Evolutionary conservation across 139 green algal genomes (phyloP).

Genomic region (Volvox reticuliferus): DNA sequence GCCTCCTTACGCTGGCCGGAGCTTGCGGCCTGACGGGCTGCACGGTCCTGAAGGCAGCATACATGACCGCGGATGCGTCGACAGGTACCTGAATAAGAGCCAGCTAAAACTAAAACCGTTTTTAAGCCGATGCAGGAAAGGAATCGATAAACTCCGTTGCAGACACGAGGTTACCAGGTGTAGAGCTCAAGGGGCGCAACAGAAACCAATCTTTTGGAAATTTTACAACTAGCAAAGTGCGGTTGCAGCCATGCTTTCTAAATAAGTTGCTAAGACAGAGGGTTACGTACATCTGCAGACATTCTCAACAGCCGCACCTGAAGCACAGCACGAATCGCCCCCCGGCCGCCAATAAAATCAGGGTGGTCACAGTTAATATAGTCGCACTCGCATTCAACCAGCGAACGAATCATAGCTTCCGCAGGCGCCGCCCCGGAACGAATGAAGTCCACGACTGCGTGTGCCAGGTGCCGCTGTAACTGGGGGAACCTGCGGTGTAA

Average conservation of each 20-base stretch:
- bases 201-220: too few relatives aligned
- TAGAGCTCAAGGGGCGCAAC: too few relatives aligned
- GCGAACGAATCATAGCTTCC: slow-evolving; percentile 48
- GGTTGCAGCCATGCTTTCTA: too few relatives aligned
- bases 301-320: slow-evolving; percentile 22
- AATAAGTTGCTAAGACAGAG: too few relatives aligned
- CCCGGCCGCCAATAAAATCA: slow-evolving; percentile 88
- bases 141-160: too few relatives aligned
- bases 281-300: too few relatives aligned
- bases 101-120: too few relatives aligned
- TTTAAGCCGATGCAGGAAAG: too few relatives aligned
- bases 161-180: too few relatives aligned
- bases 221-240: too few relatives aligned
- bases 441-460: slow-evolving; percentile 86
- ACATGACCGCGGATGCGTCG: not conserved
- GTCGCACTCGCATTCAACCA: slow-evolving; percentile 92
- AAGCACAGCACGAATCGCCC: slow-evolving; percentile 76
- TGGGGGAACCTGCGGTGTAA: slow-evolving; percentile 57
- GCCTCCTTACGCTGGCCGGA: not conserved
- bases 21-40: not conserved
- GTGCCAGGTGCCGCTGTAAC: slow-evolving; percentile 75
- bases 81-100: too few relatives aligned
- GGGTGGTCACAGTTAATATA: slow-evolving; percentile 98
- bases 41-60: slow-evolving; percentile 3
- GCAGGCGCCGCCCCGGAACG: slow-evolving; percentile 65